Percentiles rank a stretch among this genome's conserved stretches.
Conservation (phyloP, 805 yeast species). For the Komagataella ulmi region DNA sequence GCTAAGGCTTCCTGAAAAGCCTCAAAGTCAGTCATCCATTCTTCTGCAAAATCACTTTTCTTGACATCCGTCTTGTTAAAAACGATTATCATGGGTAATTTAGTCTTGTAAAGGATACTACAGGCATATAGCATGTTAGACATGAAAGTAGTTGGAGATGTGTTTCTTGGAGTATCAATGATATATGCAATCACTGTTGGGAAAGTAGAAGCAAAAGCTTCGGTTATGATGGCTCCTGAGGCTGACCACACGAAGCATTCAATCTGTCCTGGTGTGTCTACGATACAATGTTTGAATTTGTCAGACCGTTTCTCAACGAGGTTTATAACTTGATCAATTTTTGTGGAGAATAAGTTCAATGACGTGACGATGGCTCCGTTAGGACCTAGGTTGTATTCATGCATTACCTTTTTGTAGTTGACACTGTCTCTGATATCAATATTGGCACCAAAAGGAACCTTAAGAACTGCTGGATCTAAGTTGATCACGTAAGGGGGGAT, state of each 20-base stretch:
- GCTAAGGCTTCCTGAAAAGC: constrained; percentile 70
- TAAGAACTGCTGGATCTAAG: constrained; percentile 91
- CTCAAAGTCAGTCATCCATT: constrained; percentile 97
- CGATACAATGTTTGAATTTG: constrained; percentile 52
- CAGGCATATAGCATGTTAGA: constrained; percentile 98
- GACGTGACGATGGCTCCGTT: constrained; percentile 98
- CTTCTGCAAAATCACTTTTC: constrained; percentile 76
- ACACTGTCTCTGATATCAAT: constrained; percentile 95
- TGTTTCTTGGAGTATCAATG: constrained; percentile 90
- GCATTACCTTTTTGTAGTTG: constrained; percentile 93
- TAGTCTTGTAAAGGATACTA: constrained; percentile 89
- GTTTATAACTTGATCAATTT: constrained; percentile 87
- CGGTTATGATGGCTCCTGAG: constrained; percentile 91
- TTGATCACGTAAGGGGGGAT: constrained; percentile 84
- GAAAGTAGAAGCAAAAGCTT: constrained; percentile 88
- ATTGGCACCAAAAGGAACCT: constrained; percentile 87
- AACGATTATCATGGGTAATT: constrained; percentile 91
- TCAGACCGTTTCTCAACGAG: constrained; percentile 69
- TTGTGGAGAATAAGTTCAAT: constrained; percentile 81
- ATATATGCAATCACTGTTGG: constrained; percentile 95
- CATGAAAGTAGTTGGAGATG: constrained; percentile 93
- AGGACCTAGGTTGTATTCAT: constrained; percentile 88
- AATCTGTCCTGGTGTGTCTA: constrained; percentile 98
- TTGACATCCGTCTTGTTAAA: constrained; percentile 90
- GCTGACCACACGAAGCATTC: constrained; percentile 99